Base-by-base conservation (phyloP, 2,329 filamentous ascomycete species). In the Calonectria pseudoreteaudii region DNA sequence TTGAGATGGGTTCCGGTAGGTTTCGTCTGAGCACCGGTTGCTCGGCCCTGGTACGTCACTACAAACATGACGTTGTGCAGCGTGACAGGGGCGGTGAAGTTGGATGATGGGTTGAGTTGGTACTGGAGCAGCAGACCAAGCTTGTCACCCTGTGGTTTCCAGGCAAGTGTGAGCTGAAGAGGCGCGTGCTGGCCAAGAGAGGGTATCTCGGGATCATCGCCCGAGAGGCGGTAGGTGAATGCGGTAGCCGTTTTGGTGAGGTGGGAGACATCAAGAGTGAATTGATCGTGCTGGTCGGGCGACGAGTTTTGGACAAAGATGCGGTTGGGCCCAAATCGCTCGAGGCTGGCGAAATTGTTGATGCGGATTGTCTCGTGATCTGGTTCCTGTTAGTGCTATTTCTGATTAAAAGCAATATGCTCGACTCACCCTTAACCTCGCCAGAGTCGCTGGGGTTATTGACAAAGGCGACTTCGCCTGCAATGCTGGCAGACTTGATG, bases 311-410 rank as follows among this genome's bases (percentile, higher is more conserved):
- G 91, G 66, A 98, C 92, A 85, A 98, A 98, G 71, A 95, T 94
- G 53, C 95, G 95, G 83, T 99, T 99, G 1, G 96, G 95, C 0
- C 95, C 96, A 71, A 99, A 96, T 80, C 95, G 95, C 80, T 98
- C 97, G 8, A 99, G 90, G n/a, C 91, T 90, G 13, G 93, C 86
- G 82, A 98, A 98, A 82, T 98, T 97, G 80, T 98, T 95, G 73
- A 99, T 91, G 26, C 94, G 93, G 77, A 98, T 93, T 2, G 87
- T 93, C 80, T 96, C 90, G 36, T 87, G 86, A 26, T 85, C 90
- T 91, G 34, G 1, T n/a, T 53, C 1, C 16, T 60, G 68, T 80
- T 66, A 77, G 65, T 31, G 6, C 8, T 2, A 14, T 26, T 31
- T 18, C 9, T 34, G 4, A n/a, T 20, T 7, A 11, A 36, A 5